Conservation (phyloP, 805 yeast species). For the Candida caryicola region DNA sequence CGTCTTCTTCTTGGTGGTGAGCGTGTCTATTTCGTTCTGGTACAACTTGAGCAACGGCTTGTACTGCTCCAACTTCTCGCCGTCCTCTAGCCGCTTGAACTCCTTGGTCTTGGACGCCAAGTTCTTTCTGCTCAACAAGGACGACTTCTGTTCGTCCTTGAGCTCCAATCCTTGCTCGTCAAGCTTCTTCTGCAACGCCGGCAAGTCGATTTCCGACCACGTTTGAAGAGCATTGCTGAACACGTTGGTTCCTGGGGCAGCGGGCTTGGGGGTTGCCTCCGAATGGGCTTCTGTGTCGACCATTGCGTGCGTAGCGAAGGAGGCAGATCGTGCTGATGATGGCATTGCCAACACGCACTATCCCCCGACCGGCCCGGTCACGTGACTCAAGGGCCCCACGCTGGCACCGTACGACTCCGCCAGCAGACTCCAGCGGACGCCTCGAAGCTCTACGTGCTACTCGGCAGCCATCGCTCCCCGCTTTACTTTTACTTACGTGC, state of each 20-base stretch:
- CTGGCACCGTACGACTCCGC: not conserved
- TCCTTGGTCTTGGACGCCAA: conserved; percentile 83
- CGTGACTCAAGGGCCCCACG: not conserved
- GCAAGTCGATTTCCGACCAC: conserved; percentile 75
- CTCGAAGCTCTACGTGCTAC: no score
- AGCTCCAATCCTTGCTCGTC: conserved; percentile 75
- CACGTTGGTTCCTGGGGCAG: not conserved
- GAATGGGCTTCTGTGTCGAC: conserved; percentile 1
- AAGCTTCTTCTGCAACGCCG: conserved; percentile 64
- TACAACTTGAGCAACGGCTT: conserved; percentile 70
- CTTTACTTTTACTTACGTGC: conserved; percentile 8
- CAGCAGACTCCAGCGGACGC: not conserved
- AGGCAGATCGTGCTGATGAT: no score
- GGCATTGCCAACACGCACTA: no score
- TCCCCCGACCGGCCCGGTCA: no score
- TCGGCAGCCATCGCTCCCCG: no score
- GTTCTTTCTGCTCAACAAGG: conserved; percentile 68
- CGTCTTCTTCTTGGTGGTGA: conserved; percentile 73
- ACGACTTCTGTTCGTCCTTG: conserved; percentile 63
- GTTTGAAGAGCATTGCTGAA: conserved; percentile 50
- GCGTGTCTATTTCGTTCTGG: conserved; percentile 81
- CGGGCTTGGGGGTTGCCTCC: not conserved
- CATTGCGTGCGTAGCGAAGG: no score
- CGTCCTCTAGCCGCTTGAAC: conserved; percentile 69
- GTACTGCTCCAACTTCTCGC: conserved; percentile 61